phyloP scores from a whole-genome alignment of 768 basidiomycete species.

The Grammothele lineata region DNA sequence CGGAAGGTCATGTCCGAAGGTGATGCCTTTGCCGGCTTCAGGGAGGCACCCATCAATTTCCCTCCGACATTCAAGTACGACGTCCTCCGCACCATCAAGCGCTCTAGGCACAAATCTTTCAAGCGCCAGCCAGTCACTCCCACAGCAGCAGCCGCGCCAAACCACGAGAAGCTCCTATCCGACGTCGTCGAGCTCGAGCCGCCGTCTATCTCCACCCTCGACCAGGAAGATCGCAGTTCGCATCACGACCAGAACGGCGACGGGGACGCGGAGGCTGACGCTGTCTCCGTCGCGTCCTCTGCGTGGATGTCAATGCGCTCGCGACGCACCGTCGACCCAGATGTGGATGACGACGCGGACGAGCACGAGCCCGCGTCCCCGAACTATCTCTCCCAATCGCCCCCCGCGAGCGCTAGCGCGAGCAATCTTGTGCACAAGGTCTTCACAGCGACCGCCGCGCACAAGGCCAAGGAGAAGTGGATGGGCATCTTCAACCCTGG shows the following conservation, averaged over 20 bases:
- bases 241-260: conserved; percentile 32
- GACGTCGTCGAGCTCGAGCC: conserved; percentile 39
- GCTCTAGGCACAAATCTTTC: conserved; percentile 11
- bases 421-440: conserved; percentile 27
- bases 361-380: conserved; percentile 31
- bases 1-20: conserved; percentile 68
- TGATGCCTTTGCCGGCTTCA: conserved; percentile 70
- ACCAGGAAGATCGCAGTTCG: conserved; percentile 15
- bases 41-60: conserved; percentile 77
- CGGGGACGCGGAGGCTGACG: conserved; percentile 42
- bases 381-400: conserved; percentile 29
- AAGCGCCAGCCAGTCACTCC: conserved; percentile 2
- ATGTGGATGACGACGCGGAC: conserved; percentile 16
- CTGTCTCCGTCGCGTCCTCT: conserved; percentile 52
- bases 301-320: conserved; percentile 45
- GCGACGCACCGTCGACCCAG: conserved; percentile 19
- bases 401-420: conserved; percentile 14
- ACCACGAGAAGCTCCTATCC: conserved; percentile 20
- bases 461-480: conserved; percentile 56
- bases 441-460: conserved; percentile 38
- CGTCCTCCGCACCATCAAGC: conserved; percentile 58
- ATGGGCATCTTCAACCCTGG: conserved; percentile 37
- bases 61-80: conserved; percentile 95
- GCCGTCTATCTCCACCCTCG: neutral
- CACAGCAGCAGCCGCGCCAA: conserved; percentile 4